These are phyloP conservation scores for Annulohypoxylon truncatum DNA, from an alignment of 2,329 filamentous ascomycete species.

Conservation along the genomic window DNA sequence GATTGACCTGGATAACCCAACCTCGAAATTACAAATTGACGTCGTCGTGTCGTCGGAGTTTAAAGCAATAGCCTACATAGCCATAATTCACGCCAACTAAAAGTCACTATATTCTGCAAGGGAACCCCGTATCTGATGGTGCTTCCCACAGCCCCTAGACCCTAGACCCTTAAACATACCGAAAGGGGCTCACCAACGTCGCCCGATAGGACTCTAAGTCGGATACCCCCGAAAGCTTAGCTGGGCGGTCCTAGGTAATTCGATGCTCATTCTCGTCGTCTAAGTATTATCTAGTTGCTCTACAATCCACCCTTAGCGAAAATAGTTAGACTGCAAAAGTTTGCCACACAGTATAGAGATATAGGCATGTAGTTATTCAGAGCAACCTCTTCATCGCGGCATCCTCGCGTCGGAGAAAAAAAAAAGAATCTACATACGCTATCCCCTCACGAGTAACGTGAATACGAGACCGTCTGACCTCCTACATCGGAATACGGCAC, in stretches of 20 bases:
- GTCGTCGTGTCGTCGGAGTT: neutral
- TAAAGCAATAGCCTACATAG: neutral
- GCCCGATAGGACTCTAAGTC: neutral
- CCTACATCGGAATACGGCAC: conserved; percentile 25
- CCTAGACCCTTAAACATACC: neutral
- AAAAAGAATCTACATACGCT: neutral
- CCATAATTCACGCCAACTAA: neutral
- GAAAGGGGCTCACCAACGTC: neutral
- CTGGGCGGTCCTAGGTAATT: neutral
- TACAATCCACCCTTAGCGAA: neutral
- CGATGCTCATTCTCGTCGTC: neutral
- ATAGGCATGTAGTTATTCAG: neutral
- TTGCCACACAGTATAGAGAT: too few relatives aligned
- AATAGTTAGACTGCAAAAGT: neutral
- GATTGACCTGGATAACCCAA: neutral
- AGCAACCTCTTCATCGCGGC: neutral
- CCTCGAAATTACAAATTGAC: neutral
- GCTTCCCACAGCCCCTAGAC: neutral
- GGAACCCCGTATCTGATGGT: neutral
- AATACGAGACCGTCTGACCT: conserved; percentile 19
- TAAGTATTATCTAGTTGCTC: neutral
- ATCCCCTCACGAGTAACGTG: conserved; percentile 11
- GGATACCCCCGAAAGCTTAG: neutral
- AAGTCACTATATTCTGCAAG: neutral
- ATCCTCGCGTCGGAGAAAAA: conserved; percentile 16